Base-by-base conservation (phyloP, 768 basidiomycete genomes). In the Lentinula aciculospora region DNA sequence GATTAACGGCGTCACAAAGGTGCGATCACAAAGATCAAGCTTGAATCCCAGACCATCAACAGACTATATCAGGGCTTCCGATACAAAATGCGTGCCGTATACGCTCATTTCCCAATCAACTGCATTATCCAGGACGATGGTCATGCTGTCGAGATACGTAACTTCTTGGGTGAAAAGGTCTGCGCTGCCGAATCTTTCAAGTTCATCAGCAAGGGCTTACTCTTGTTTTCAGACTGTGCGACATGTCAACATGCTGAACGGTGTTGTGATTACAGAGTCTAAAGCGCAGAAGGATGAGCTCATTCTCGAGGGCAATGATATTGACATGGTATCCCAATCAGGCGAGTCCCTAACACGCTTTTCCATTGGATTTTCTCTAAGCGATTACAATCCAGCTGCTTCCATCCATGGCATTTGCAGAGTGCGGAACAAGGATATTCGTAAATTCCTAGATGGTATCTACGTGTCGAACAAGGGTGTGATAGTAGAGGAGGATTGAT, bases 31-130 rank as follows among this genome's bases (percentile, higher is more conserved):
- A 3, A 31, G 5, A 15, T 19, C 23, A 21, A 19, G 32, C 4
- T 0, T 13, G 8, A 8, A 29, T 31, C 21, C 28, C 3, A 36
- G 12, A 23, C n/a, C 17, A 10, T 63, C 34, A 65, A 32, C 36
- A 45, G 12, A 15, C 10, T 25, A 13, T 46, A 54, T 42, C 64
- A 95, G 95, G 97, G 97, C 61, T 99, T 98, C 86, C 85, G 86
- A 66, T 99, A 99, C 85, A 99, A 98, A 88, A 98, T 99, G 96
- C 92, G 95, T 66, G 83, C 94, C 27, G 97, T 99, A 53, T 99
- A 98, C 70, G 97, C 97, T 66, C 97, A 99, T 81, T 99, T 99
- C 81, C 97, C 97, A 60, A 97, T 99, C 82, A 99, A 99, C 81
- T 88, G 89, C 71, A 96, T 97, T 72, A 92, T 96, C 67, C 86